phyloP scores from a whole-genome alignment of 2,329 filamentous ascomycete species.

The Colletotrichum sp. region DNA sequence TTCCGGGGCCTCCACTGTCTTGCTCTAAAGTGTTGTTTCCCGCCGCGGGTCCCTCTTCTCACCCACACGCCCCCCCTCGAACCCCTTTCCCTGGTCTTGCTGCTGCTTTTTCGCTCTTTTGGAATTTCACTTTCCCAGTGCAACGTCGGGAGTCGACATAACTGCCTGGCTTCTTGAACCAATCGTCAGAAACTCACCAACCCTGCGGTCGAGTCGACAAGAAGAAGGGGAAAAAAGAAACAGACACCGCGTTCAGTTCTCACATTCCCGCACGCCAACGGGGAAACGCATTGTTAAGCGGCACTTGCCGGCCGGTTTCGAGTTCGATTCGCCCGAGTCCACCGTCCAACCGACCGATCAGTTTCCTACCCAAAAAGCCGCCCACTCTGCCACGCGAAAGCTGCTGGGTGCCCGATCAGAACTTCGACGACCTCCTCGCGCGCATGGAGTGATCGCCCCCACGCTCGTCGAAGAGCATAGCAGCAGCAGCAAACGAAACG shows the following conservation, averaged over 20 bases:
- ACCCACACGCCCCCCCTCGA: not conserved
- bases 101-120: not conserved
- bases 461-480: conserved; percentile 11
- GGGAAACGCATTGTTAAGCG: conserved; percentile 10
- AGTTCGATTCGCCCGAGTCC: conserved; percentile 13
- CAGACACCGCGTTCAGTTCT: not conserved
- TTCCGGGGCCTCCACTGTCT: conserved; percentile 15
- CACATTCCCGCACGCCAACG: not conserved
- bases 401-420: conserved; percentile 2
- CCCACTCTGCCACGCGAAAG: not conserved
- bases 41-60: not conserved
- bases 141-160: conserved; percentile 10
- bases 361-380: not conserved
- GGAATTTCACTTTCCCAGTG: not conserved
- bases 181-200: not conserved
- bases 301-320: conserved; percentile 17
- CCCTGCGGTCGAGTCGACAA: not conserved
- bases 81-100: conserved; percentile 16
- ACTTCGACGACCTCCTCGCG: not conserved
- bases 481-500: not conserved
- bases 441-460: conserved; percentile 16
- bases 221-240: not conserved
- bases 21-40: conserved; percentile 10
- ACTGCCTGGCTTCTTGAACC: not conserved
- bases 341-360: not conserved